phyloP scores from a whole-genome alignment of 805 yeast species.

The Teunomyces cretensis region DNA sequence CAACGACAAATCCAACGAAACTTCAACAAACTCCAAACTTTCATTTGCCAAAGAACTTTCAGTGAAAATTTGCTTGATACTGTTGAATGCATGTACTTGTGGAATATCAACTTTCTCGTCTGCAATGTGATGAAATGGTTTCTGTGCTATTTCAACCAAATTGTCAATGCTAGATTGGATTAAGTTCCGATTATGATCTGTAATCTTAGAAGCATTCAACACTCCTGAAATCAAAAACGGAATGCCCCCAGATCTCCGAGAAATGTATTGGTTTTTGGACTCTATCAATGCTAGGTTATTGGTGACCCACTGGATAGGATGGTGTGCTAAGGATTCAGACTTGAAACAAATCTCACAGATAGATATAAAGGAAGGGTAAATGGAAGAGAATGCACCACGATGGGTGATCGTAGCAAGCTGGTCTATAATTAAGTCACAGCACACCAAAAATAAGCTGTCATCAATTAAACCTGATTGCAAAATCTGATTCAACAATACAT shows the following conservation, averaged over 20 bases:
- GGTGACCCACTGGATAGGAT: conserved; percentile 59
- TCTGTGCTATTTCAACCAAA: conserved; percentile 54
- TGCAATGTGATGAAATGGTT: conserved; percentile 46
- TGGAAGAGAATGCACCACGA: conserved; percentile 88
- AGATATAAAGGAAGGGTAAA: conserved; percentile 74
- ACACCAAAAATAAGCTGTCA: conserved; percentile 22
- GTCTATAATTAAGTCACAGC: conserved; percentile 57
- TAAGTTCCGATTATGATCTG: conserved; percentile 28
- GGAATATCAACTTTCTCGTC: conserved; percentile 71
- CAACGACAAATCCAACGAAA: conserved; percentile 61
- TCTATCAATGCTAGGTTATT: conserved; percentile 53
- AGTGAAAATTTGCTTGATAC: conserved; percentile 69
- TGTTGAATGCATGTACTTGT: conserved; percentile 91
- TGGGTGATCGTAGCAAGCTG: conserved; percentile 79
- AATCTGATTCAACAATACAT: conserved; percentile 50
- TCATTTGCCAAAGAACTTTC: conserved; percentile 65
- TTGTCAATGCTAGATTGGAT: conserved; percentile 50
- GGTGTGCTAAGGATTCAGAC: conserved; percentile 25
- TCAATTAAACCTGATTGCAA: conserved; percentile 26
- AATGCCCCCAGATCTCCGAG: conserved; percentile 90
- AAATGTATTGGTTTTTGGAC: conserved; percentile 64
- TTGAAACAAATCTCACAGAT: conserved; percentile 58
- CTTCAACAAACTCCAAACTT: conserved; percentile 52
- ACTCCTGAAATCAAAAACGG: conserved; percentile 79
- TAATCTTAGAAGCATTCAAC: conserved; percentile 47